Evolutionary conservation across 306 rosid genomes (phyloP).

Genomic region (Inga oerstediana): DNA sequence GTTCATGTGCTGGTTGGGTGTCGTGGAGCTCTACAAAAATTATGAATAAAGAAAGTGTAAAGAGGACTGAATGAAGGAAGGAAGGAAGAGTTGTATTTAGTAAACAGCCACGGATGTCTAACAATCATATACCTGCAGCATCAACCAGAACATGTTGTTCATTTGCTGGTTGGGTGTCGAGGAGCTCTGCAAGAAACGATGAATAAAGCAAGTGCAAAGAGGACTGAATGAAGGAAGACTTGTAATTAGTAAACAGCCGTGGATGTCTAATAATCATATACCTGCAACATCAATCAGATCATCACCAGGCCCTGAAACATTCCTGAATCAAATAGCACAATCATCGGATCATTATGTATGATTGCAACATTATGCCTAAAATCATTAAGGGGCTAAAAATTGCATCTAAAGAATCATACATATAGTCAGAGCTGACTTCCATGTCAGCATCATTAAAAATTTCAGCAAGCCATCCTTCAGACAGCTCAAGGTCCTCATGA

Average conservation of each 20-base stretch:
- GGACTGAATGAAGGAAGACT: conserved; percentile 15
- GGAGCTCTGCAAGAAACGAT: conserved; percentile 44
- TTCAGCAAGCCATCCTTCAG: conserved; percentile 81
- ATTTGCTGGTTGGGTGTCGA: conserved; percentile 48
- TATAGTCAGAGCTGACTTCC: conserved; percentile 71
- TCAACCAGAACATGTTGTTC: conserved; percentile 69
- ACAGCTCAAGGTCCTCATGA: conserved; percentile 61
- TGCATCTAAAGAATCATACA: conserved; percentile 62
- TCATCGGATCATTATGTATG: conserved; percentile 40
- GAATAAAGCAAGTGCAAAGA: conserved; percentile 2
- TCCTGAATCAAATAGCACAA: conserved; percentile 57
- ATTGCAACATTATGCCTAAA: neutral
- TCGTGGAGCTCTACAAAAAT: conserved; percentile 51
- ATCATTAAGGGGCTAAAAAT: conserved; percentile 11
- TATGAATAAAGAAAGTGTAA: neutral
- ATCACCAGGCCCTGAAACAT: conserved; percentile 58
- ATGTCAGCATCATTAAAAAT: conserved; percentile 75
- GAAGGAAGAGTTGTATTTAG: conserved; percentile 12
- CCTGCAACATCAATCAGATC: conserved; percentile 71
- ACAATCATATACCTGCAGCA: conserved; percentile 52
- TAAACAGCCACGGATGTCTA: neutral
- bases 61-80: neutral
- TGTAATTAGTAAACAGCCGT: neutral
- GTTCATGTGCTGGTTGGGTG: conserved; percentile 50
- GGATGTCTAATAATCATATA: conserved; percentile 21